Evolutionary conservation across 257 asterid genomes (phyloP).

Genomic region (Cinchona pubescens): DNA sequence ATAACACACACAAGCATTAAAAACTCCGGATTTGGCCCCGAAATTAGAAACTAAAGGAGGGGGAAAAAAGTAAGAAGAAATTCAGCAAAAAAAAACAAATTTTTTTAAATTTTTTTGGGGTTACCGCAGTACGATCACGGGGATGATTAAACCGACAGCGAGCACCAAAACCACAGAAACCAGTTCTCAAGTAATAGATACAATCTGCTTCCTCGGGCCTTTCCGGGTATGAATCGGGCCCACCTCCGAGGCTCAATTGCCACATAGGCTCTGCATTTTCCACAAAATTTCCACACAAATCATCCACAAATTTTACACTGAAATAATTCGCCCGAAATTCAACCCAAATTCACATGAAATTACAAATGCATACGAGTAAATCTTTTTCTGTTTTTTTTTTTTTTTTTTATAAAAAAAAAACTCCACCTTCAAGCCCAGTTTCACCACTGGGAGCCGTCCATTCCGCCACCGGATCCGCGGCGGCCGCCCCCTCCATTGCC

Average conservation of each 20-base stretch:
- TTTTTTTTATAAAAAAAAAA: background rate
- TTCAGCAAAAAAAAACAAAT: background rate
- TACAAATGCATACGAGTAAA: conserved; percentile 5
- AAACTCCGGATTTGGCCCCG: conserved; percentile 10
- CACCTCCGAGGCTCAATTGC: conserved; percentile 69
- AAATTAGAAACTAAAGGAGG: background rate
- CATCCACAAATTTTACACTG: conserved; percentile 21
- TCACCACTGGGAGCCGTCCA: conserved; percentile 38
- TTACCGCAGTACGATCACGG: conserved; percentile 64
- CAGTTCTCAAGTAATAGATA: conserved; percentile 83
- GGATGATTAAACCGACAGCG: conserved; percentile 99
- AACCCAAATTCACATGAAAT: conserved; percentile 31
- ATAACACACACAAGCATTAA: conserved; percentile 30
- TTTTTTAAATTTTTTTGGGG: no score
- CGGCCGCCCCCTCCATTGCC: conserved; percentile 32
- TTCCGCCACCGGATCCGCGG: conserved; percentile 38
- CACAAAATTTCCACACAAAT: conserved; percentile 17
- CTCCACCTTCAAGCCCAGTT: conserved; percentile 49
- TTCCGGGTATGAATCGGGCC: conserved; percentile 80
- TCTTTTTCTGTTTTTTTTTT: background rate
- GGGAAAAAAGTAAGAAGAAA: background rate
- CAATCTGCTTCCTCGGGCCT: conserved; percentile 84
- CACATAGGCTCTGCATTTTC: conserved; percentile 92
- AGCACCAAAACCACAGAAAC: conserved; percentile 82
- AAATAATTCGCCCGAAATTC: conserved; percentile 24